Percentiles rank a stretch among this genome's conserved stretches.
phyloP scores from a whole-genome alignment of 2,329 filamentous ascomycete species.

The Thermochaetoides dissita region DNA sequence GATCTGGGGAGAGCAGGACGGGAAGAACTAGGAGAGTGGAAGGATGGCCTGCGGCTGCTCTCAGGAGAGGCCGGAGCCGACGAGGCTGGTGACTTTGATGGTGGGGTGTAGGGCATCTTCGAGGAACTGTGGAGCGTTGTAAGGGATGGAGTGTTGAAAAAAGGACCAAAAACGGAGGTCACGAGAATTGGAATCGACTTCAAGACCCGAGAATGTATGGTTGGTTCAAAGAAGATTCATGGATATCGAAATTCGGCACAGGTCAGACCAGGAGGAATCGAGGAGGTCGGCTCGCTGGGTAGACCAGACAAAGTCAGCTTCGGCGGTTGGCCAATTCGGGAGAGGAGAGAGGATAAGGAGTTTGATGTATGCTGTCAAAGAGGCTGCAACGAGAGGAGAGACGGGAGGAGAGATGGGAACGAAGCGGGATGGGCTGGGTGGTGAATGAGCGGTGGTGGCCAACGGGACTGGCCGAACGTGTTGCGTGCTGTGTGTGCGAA shows the following conservation, averaged over 20 bases:
- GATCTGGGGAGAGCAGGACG: too few species aligned
- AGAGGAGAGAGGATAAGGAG: neutral
- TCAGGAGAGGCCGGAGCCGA: conserved; percentile 43
- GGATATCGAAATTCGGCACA: conserved; percentile 2
- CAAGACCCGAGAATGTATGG: too few species aligned
- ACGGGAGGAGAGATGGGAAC: neutral
- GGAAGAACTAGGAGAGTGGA: conserved; percentile 21
- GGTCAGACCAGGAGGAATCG: too few species aligned
- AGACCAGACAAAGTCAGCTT: conserved; percentile 2
- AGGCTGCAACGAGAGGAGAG: neutral
- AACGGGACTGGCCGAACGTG: neutral
- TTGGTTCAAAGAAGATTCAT: conserved; percentile 9
- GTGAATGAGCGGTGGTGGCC: neutral
- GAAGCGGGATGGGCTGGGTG: neutral
- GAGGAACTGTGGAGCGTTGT: neutral
- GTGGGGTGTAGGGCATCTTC: conserved; percentile 77
- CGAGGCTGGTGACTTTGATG: conserved; percentile 49
- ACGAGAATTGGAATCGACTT: too few species aligned
- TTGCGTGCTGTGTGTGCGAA: neutral
- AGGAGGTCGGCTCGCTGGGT: too few species aligned
- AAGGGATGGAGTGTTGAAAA: neutral
- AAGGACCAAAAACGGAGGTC: too few species aligned
- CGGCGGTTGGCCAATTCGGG: neutral
- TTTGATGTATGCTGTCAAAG: neutral
- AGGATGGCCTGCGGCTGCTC: conserved; percentile 44